Evolutionary conservation across 1,284 basidiomycete species (phyloP).

Genomic region (Stygiomarasmius scandens): DNA sequence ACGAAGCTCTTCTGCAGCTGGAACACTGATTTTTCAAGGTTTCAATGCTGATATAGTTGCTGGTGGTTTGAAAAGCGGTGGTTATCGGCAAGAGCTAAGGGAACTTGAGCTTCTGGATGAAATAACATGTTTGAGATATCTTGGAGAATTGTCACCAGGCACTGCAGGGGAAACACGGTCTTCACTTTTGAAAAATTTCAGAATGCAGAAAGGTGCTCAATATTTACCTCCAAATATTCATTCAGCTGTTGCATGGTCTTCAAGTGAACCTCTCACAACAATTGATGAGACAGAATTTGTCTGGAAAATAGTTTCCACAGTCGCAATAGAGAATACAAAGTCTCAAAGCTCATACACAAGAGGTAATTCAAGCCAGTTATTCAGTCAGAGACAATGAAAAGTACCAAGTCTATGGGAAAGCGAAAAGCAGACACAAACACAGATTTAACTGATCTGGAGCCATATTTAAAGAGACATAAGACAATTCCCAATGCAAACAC

Average conservation of each 20-base stretch:
- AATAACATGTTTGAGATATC: no score
- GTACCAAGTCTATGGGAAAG: not conserved
- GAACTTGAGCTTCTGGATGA: not conserved
- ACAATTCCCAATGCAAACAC: not conserved
- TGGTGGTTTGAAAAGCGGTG: not conserved
- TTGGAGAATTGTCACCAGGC: no score
- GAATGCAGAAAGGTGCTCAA: constrained; percentile 14
- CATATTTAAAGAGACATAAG: not conserved
- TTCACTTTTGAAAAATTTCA: constrained; percentile 12
- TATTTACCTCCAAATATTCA: not conserved
- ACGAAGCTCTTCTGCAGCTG: constrained; percentile 13
- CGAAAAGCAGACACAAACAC: not conserved
- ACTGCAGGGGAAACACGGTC: not conserved
- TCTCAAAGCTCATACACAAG: no score
- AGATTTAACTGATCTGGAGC: no score
- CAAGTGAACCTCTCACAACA: no score
- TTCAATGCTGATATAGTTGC: constrained; percentile 2
- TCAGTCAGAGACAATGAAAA: not conserved
- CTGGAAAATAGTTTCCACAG: no score
- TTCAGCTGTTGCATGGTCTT: no score
- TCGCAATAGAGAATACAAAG: no score
- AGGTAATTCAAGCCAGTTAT: no score
- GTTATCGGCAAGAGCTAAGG: no score
- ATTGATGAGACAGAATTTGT: no score
- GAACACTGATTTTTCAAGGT: no score